Conservation (phyloP, 2,329 filamentous ascomycete genomes). For the Colletotrichum musae region DNA sequence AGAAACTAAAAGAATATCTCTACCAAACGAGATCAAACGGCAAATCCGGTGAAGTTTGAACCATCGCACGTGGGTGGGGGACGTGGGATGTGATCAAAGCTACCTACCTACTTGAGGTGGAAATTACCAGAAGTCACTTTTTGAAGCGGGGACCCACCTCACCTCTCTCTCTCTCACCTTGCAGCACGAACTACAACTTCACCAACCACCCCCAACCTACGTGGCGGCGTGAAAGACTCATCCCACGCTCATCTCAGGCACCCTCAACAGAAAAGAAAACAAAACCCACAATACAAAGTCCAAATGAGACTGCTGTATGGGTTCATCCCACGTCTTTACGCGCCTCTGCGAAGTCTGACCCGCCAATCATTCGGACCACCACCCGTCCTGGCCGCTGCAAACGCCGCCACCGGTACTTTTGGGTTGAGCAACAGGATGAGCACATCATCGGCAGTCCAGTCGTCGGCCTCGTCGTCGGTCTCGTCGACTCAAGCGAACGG, state of each 20-base stretch:
- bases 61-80: not conserved
- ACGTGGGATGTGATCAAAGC: not conserved
- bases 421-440: conserved; percentile 25
- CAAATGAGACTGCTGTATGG: conserved; percentile 25
- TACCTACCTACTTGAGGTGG: not conserved
- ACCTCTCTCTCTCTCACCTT: conserved; percentile 6
- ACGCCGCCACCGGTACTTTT: conserved; percentile 15
- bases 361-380: conserved; percentile 30
- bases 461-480: not conserved
- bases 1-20: not conserved
- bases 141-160: conserved; percentile 27
- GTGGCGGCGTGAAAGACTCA: conserved; percentile 10
- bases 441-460: conserved; percentile 36
- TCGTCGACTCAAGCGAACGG: not conserved
- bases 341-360: conserved; percentile 22
- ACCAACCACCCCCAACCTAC: conserved; percentile 7
- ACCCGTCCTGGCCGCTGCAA: conserved; percentile 26
- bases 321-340: conserved; percentile 29
- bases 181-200: conserved; percentile 17
- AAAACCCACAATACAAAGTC: conserved; percentile 1
- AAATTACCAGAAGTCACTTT: conserved; percentile 27
- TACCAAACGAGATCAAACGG: not conserved
- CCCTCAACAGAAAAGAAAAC: not conserved
- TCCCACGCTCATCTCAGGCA: conserved; percentile 11
- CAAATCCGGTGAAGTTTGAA: not conserved